phyloP scores from a whole-genome alignment of 192 early-diverging fungal species.

The Backusella circina region DNA sequence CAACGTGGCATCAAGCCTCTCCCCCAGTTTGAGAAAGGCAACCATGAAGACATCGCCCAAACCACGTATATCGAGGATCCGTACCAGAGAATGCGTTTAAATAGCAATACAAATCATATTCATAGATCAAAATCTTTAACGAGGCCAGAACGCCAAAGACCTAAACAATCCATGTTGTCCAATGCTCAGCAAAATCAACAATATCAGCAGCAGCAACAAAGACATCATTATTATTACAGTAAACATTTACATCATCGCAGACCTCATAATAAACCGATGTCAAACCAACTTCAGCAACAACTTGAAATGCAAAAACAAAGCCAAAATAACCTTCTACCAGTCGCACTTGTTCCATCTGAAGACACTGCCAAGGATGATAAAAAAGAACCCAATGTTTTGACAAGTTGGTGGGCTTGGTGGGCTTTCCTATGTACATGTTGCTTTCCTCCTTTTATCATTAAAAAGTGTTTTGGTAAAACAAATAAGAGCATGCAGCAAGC shows the following conservation, averaged over 20 bases:
- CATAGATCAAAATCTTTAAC: conserved; percentile 26
- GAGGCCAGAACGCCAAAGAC: conserved; percentile 43
- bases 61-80: background rate
- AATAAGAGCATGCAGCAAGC: conserved; percentile 42
- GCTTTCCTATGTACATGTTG: conserved; percentile 44
- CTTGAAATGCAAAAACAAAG: conserved; percentile 9
- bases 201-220: background rate
- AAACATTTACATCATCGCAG: background rate
- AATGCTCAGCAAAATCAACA: background rate
- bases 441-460: conserved; percentile 35
- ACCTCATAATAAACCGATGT: background rate
- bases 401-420: conserved; percentile 40
- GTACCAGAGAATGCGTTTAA: background rate
- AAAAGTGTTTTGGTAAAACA: conserved; percentile 36
- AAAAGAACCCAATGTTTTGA: conserved; percentile 30
- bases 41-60: background rate
- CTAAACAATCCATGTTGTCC: conserved; percentile 34
- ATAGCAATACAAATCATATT: background rate
- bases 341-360: background rate
- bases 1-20: background rate
- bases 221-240: background rate
- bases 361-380: conserved; percentile 9
- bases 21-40: background rate
- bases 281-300: conserved; percentile 16
- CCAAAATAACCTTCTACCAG: background rate